Conservation (phyloP, 148 eudicot genomes). For the Salicornia ramosissima region DNA sequence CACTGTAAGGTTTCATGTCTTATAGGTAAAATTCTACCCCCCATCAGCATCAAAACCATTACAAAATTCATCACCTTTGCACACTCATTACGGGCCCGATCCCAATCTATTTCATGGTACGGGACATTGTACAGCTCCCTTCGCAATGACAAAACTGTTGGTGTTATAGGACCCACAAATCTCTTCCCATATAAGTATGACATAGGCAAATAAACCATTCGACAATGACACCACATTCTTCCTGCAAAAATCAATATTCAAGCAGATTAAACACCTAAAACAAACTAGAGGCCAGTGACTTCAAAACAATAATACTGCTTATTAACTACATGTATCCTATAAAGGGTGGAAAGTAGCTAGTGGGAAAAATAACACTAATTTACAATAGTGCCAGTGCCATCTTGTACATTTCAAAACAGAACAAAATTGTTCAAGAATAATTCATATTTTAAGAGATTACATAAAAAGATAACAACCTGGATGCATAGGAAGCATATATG, state of each 20-base stretch:
- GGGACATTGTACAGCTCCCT: slow-evolving; percentile 73
- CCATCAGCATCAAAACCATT: background rate
- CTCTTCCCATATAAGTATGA: slow-evolving; percentile 93
- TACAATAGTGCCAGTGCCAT: background rate
- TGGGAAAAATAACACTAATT: background rate
- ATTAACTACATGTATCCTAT: background rate
- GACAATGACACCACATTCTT: slow-evolving; percentile 99
- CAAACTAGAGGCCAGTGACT: background rate
- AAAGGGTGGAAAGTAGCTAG: background rate
- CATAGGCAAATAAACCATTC: slow-evolving; percentile 99
- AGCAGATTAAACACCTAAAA: background rate
- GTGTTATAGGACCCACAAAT: slow-evolving; percentile 93
- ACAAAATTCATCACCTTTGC: slow-evolving; percentile 63
- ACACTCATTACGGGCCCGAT: slow-evolving; percentile 82
- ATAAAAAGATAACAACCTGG: slow-evolving; percentile 56
- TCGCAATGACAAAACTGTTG: slow-evolving; percentile 73
- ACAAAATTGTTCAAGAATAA: background rate
- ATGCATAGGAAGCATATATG: slow-evolving; percentile 84
- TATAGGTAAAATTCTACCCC: background rate
- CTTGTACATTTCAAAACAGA: background rate
- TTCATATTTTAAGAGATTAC: background rate
- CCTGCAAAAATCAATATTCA: slow-evolving; percentile 41
- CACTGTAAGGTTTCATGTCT: background rate
- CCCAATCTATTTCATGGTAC: slow-evolving; percentile 90
- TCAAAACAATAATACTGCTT: background rate